Evolutionary conservation across 768 basidiomycete species (phyloP).

Genomic region (Tricholoma sp.): DNA sequence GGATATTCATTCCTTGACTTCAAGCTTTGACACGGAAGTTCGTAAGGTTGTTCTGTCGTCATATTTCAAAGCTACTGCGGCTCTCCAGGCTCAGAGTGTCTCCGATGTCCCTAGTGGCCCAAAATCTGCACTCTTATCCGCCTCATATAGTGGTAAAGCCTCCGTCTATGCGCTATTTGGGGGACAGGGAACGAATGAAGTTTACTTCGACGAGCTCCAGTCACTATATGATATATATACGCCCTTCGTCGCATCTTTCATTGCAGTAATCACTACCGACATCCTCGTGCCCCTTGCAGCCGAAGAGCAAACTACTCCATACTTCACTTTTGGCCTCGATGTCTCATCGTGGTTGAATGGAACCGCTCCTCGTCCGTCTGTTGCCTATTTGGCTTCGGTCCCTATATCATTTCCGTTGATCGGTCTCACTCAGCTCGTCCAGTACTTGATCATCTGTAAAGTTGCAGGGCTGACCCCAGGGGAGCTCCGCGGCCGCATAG

Average conservation of each 20-base stretch:
- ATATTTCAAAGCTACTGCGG: constrained; percentile 73
- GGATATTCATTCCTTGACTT: constrained; percentile 81
- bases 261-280: constrained; percentile 55
- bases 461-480: constrained; percentile 74
- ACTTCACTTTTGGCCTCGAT: constrained; percentile 80
- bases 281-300: constrained; percentile 69
- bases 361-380: constrained; percentile 61
- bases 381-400: constrained; percentile 85
- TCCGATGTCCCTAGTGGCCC: constrained; percentile 54
- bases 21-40: constrained; percentile 67
- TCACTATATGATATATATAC: constrained; percentile 86
- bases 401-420: constrained; percentile 95
- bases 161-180: constrained; percentile 92
- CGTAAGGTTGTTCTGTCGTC: constrained; percentile 73
- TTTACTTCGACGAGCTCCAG: constrained; percentile 96
- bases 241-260: constrained; percentile 75
- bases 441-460: constrained; percentile 80
- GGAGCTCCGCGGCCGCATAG: constrained; percentile 68
- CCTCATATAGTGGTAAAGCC: constrained; percentile 55
- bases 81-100: constrained; percentile 54
- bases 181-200: constrained; percentile 97
- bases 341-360: constrained; percentile 81
- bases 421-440: constrained; percentile 91
- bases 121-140: constrained; percentile 63
- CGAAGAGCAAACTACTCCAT: constrained; percentile 51